These are phyloP conservation scores for Dimargaris verticillata DNA, from an alignment of 192 early-diverging fungal species.

Conservation along the genomic window DNA sequence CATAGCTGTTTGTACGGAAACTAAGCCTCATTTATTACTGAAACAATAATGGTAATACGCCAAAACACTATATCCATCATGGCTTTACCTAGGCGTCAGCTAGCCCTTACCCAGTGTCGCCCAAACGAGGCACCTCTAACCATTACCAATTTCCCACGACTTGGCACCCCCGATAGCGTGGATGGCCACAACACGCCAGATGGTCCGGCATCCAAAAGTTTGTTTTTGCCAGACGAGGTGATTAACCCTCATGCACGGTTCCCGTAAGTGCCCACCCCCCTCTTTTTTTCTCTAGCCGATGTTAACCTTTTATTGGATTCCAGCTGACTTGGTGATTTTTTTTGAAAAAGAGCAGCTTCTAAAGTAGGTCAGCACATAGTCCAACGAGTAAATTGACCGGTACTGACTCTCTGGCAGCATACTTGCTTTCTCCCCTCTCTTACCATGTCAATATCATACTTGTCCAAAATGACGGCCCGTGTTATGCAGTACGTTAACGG, in stretches of 20 bases:
- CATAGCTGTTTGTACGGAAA: not conserved
- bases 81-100: constrained; percentile 39
- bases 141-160: constrained; percentile 73
- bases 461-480: not conserved
- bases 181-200: constrained; percentile 54
- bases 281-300: constrained; percentile 6
- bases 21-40: constrained; percentile 4
- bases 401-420: too few relatives aligned
- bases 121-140: constrained; percentile 64
- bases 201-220: constrained; percentile 51
- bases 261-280: constrained; percentile 31
- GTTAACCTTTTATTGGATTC: constrained; percentile 12
- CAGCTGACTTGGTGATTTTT: too few relatives aligned
- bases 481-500: constrained; percentile 56
- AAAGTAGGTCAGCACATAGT: too few relatives aligned
- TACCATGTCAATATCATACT: constrained; percentile 13
- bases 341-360: too few relatives aligned
- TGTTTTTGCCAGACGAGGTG: constrained; percentile 86
- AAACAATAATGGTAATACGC: too few relatives aligned
- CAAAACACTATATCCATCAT: too few relatives aligned
- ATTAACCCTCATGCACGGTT: constrained; percentile 93
- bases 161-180: constrained; percentile 67
- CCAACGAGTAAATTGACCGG: too few relatives aligned
- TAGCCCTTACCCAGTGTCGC: constrained; percentile 41
- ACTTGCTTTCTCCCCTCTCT: too few relatives aligned